Percentiles rank a stretch among this genome's conserved stretches.
Conservation (phyloP, 805 yeast species). For the Yarrowia deformans region DNA sequence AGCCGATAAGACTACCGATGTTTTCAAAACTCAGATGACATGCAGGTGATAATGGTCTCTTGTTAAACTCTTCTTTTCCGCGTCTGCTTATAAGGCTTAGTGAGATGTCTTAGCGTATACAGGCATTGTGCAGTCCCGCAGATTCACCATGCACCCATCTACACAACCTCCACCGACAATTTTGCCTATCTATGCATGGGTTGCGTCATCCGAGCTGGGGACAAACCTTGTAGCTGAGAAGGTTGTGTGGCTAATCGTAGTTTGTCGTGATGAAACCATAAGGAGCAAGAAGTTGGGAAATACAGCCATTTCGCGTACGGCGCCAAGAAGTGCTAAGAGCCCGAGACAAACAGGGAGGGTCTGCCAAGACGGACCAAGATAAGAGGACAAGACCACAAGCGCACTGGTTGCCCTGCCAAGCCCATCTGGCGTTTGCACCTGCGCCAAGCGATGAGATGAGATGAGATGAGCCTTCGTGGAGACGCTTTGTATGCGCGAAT, state of each 20-base stretch:
- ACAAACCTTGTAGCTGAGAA: not conserved
- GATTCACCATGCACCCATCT: no score
- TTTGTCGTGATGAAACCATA: not conserved
- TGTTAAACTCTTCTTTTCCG: no score
- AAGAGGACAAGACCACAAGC: no score
- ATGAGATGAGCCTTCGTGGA: no score
- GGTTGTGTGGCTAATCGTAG: conserved; percentile 2
- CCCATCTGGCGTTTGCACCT: not conserved
- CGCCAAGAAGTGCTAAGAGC: not conserved
- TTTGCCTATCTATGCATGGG: not conserved
- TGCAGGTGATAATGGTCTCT: not conserved
- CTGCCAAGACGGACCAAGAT: not conserved
- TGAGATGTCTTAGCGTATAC: no score
- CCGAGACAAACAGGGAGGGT: not conserved
- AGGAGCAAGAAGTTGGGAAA: not conserved
- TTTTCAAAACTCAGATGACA: not conserved
- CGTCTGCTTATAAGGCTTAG: no score
- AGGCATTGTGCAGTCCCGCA: no score
- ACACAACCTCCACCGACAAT: no score
- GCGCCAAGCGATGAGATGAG: not conserved
- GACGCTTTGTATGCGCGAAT: no score
- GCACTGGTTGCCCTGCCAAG: no score
- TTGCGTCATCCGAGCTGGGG: conserved; percentile 1
- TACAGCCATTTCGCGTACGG: not conserved
- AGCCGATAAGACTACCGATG: not conserved